Evolutionary conservation across 352 stramenopile genomes (phyloP).

Genomic region (Globisporangium mamillatum): DNA sequence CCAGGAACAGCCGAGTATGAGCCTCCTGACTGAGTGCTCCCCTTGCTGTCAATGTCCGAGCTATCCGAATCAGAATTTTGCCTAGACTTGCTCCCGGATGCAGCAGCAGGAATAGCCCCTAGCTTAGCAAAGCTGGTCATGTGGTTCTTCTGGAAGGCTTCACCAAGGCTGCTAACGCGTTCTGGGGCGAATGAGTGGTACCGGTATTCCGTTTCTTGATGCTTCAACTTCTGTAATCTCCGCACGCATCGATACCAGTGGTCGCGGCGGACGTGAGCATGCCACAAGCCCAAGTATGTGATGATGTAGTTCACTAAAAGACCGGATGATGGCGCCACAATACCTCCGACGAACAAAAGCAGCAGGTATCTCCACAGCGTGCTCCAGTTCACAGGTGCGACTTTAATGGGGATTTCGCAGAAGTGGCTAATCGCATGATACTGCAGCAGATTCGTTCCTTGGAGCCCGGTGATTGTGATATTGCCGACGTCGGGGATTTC

Average conservation of each 20-base stretch:
- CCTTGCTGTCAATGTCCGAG: conserved; percentile 38
- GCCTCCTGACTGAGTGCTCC: conserved; percentile 59
- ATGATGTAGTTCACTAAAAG: conserved; percentile 78
- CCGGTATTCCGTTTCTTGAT: conserved; percentile 61
- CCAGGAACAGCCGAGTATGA: conserved; percentile 42
- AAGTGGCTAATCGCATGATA: conserved; percentile 52
- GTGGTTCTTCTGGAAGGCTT: conserved; percentile 22
- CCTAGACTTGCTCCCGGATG: conserved; percentile 7
- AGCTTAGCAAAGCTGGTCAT: conserved; percentile 27
- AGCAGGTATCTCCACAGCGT: conserved; percentile 66
- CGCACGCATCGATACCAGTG: conserved; percentile 80
- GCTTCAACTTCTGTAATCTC: conserved; percentile 74
- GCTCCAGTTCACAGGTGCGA: conserved; percentile 50
- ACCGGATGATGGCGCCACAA: conserved; percentile 62
- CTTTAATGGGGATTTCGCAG: conserved; percentile 58
- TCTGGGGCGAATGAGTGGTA: conserved; percentile 81
- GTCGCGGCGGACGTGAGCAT: conserved; percentile 79
- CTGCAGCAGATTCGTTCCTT: conserved; percentile 38
- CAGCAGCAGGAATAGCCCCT: conserved; percentile 21
- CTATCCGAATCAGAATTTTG: conserved; percentile 14
- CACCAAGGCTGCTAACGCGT: conserved; percentile 42
- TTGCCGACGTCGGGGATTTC: conserved; percentile 38
- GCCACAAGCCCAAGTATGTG: conserved; percentile 77
- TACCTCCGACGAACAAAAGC: conserved; percentile 68
- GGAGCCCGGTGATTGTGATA: conserved; percentile 46